These are phyloP conservation scores for Yarrowia sp. DNA, from an alignment of 805 yeast species.

Conservation along the genomic window DNA sequence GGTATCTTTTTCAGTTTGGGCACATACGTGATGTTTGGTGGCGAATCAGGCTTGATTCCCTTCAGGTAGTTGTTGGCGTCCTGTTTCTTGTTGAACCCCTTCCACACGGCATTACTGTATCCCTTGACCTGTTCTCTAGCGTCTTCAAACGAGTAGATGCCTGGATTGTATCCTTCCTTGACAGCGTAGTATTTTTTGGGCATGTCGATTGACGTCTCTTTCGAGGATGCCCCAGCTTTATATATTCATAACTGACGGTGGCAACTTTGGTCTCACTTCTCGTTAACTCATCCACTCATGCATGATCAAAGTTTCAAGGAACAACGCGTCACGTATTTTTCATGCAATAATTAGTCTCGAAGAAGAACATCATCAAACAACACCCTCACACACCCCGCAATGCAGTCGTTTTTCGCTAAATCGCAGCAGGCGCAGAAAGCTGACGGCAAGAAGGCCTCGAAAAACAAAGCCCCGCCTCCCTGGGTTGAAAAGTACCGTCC, in stretches of 20 bases:
- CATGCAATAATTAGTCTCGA: conserved; percentile 14
- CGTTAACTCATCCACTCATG: too few relatives aligned
- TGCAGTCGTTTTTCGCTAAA: conserved; percentile 36
- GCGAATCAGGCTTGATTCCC: too few relatives aligned
- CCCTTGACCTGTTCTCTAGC: not conserved
- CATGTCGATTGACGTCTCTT: not conserved
- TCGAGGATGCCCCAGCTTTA: too few relatives aligned
- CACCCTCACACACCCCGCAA: not conserved
- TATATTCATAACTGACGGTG: too few relatives aligned
- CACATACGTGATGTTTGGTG: too few relatives aligned
- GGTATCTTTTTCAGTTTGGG: too few relatives aligned
- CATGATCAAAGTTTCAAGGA: too few relatives aligned
- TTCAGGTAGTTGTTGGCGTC: not conserved
- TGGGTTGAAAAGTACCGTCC: conserved; percentile 64
- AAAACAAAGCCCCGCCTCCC: conserved; percentile 26
- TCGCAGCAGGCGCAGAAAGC: conserved; percentile 27
- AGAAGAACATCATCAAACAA: not conserved
- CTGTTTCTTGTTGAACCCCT: not conserved
- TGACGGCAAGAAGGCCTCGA: conserved; percentile 22
- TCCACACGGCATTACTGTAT: not conserved
- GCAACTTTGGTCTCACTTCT: too few relatives aligned
- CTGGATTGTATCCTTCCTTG: not conserved
- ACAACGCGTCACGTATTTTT: conserved; percentile 33
- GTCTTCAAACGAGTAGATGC: not conserved
- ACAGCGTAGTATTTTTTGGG: not conserved